Evolutionary conservation across 148 eudicot genomes (phyloP), one percentile per base, ranked within the genome.

Genomic region (Vaccinium corymbosum): DNA sequence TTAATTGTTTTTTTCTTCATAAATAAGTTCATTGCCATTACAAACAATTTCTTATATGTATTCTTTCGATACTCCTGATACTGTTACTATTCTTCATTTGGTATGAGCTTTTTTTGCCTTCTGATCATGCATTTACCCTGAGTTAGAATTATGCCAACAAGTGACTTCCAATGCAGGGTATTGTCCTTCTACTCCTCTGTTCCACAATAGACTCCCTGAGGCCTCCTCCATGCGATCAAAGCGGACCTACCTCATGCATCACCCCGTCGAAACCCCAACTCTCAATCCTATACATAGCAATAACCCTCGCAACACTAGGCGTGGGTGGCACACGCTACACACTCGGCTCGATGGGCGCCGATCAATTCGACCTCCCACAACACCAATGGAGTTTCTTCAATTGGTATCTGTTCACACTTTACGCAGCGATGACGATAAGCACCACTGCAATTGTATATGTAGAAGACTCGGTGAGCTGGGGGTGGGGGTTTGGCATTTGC

Each of bases 341-440:
- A 1, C 50, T 89, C 0, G 91, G 85, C 52, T 76, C 91, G 0
- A 87, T 91, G 87, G 90, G 93, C 48, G 93, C 91, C 0, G 79
- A 88, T 53, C 91, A 91, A 56, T 86, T 88, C 17, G 81, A 84
- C 12, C 82, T 80, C 3, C 52, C 80, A 12, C 82, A 80, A n/a
- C 81, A 82, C 57, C 92, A 90, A 74, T 86, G 68, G 13, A 84
- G 64, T 64, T 91, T 82, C 82, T 89, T 90, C 74, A 90, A 87
- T 51, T 89, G 94, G 92, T 89, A 74, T 53, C 46, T 85, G n/a
- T 85, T 87, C 79, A 86, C 80, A 0, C 0, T 85, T 71, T 89
- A 87, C 51, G 6, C 46, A 11, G 55, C 87, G 16, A 16, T 62
- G 12, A 49, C 85, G 10, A 42, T 89, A 70, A 84, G 91, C 35